Conservation (phyloP, 805 yeast genomes). For the Starmerella bacillaris region DNA sequence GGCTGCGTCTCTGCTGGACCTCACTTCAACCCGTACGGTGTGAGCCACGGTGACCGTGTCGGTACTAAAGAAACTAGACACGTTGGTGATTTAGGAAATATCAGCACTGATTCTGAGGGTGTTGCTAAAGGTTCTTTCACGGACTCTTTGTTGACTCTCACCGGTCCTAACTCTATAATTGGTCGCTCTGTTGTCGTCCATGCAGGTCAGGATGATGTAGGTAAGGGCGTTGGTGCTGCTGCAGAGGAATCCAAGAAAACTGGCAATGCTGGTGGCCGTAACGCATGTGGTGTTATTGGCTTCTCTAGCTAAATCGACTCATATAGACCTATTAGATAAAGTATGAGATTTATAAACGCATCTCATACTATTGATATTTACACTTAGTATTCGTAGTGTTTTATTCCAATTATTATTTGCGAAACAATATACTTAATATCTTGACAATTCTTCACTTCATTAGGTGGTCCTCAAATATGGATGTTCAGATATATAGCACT, state of each 20-base stretch:
- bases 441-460: too few species aligned
- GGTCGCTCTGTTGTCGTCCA: constrained; percentile 95
- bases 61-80: constrained; percentile 56
- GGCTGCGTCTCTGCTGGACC: constrained; percentile 99
- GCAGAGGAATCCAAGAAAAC: constrained; percentile 64
- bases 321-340: too few species aligned
- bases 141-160: constrained; percentile 58
- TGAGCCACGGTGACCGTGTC: constrained; percentile 57
- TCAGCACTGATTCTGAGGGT: constrained; percentile 72
- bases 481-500: too few species aligned
- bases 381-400: too few species aligned
- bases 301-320: constrained; percentile 29
- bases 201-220: constrained; percentile 82
- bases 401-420: too few species aligned
- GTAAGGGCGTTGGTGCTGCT: constrained; percentile 69
- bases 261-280: constrained; percentile 96
- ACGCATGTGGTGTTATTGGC: constrained; percentile 98
- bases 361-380: too few species aligned
- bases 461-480: too few species aligned
- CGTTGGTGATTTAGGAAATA: constrained; percentile 94
- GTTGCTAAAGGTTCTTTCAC: constrained; percentile 77
- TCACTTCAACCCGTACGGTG: constrained; percentile 80
- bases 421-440: too few species aligned
- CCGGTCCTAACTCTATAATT: constrained; percentile 72
- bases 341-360: too few species aligned